Conservation (phyloP, 2,329 filamentous ascomycete species). For the Aspergillus quadricinctus region DNA sequence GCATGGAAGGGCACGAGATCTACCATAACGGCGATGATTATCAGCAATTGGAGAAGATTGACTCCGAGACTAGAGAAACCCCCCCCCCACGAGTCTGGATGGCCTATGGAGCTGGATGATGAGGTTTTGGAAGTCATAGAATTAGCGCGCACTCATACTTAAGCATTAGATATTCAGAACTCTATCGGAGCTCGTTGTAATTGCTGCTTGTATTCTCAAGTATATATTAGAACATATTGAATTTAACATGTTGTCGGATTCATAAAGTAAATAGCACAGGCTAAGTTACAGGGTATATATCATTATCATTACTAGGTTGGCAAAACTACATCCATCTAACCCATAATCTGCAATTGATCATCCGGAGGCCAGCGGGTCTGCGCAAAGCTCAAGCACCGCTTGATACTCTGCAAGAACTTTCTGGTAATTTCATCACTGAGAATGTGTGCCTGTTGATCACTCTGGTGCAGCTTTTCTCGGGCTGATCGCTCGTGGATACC, state of each 20-base stretch:
- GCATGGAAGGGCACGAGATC: constrained; percentile 34
- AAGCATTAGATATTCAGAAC: neutral
- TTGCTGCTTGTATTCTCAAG: neutral
- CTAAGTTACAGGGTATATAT: neutral
- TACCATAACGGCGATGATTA: constrained; percentile 2
- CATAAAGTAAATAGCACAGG: neutral
- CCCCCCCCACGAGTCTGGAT: neutral
- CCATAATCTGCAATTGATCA: constrained; percentile 92
- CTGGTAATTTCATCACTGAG: constrained; percentile 95
- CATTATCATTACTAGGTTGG: constrained; percentile 43
- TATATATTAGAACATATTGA: neutral
- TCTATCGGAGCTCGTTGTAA: neutral
- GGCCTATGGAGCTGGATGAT: constrained; percentile 12
- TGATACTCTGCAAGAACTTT: constrained; percentile 97
- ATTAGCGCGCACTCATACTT: neutral
- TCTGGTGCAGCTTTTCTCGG: constrained; percentile 87
- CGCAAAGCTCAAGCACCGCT: constrained; percentile 91
- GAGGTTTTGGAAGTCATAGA: constrained; percentile 8
- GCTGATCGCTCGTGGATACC: constrained; percentile 97
- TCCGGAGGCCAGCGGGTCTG: constrained; percentile 95
- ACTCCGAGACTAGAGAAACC: neutral
- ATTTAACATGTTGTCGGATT: neutral
- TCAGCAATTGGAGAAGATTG: neutral
- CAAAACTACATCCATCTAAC: constrained; percentile 43
- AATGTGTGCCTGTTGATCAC: constrained; percentile 77